Evolutionary conservation across 2,329 filamentous ascomycete species (phyloP).

Genomic region (Diplodia corticola): DNA sequence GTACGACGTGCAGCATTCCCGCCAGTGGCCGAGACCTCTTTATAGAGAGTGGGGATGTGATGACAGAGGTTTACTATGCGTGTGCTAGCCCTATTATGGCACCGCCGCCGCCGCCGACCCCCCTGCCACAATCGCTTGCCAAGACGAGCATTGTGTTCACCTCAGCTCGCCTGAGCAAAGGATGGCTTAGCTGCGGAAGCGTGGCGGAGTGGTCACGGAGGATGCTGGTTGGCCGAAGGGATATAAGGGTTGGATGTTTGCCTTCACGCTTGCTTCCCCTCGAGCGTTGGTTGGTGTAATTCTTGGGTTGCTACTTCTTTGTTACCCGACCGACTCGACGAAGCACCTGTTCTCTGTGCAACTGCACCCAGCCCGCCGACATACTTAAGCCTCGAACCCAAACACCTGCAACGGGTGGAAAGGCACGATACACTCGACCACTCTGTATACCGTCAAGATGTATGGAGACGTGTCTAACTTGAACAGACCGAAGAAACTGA

Average conservation of each 20-base stretch:
- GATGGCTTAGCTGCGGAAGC: background rate
- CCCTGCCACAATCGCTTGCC: background rate
- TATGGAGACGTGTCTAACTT: background rate
- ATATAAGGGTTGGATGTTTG: background rate
- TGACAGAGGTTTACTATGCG: background rate
- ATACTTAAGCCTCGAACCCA: background rate
- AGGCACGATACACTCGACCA: background rate
- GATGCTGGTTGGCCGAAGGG: background rate
- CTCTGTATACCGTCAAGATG: background rate
- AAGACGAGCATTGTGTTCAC: background rate
- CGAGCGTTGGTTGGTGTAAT: background rate
- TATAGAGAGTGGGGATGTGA: background rate
- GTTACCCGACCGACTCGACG: background rate
- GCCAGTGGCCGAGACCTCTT: background rate
- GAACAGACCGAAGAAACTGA: constrained; percentile 20
- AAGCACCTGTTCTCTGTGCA: background rate
- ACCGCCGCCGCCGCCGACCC: background rate
- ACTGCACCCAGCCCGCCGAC: background rate
- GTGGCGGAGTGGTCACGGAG: background rate
- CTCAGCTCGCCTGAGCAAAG: background rate
- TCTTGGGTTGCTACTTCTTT: background rate
- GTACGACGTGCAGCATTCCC: background rate
- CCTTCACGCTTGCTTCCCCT: background rate
- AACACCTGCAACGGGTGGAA: background rate
- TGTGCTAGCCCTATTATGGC: background rate